Evolutionary conservation across 2,329 filamentous ascomycete species (phyloP).

Genomic region (Penicillium crustosum): DNA sequence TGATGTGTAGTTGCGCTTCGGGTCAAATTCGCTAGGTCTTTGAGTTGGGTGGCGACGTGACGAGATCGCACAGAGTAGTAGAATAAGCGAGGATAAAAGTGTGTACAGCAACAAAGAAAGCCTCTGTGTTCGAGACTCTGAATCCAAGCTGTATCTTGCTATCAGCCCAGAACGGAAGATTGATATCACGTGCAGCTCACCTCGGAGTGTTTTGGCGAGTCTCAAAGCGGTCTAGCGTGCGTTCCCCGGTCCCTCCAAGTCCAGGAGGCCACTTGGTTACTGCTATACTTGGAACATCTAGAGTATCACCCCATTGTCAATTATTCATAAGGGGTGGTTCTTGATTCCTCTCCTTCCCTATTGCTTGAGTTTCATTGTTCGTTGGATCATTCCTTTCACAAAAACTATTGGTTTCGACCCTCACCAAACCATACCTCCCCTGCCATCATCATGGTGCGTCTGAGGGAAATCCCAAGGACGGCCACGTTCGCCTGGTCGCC

Average conservation of each 20-base stretch:
- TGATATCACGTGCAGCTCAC: slow-evolving; percentile 37
- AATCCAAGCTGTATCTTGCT: slow-evolving; percentile 6
- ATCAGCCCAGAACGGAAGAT: slow-evolving; percentile 16
- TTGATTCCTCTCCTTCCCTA: slow-evolving; percentile 13
- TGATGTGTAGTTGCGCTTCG: slow-evolving; percentile 42
- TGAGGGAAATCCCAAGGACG: slow-evolving; percentile 94
- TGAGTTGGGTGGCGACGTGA: neutral
- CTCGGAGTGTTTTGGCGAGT: slow-evolving; percentile 36
- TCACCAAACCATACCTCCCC: slow-evolving; percentile 25
- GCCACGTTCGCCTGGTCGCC: slow-evolving; percentile 97
- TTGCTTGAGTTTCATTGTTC: slow-evolving; percentile 14
- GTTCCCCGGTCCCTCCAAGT: slow-evolving; percentile 34
- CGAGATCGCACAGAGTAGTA: neutral
- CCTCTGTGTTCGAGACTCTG: neutral
- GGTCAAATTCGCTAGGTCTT: too few relatives aligned
- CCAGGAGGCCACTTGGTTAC: slow-evolving; percentile 45
- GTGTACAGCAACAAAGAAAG: neutral
- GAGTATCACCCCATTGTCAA: slow-evolving; percentile 32
- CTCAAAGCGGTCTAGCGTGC: slow-evolving; percentile 31
- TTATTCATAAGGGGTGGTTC: slow-evolving; percentile 33
- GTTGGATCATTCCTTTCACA: slow-evolving; percentile 20
- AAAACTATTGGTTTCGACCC: slow-evolving; percentile 18
- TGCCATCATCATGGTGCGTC: slow-evolving; percentile 73
- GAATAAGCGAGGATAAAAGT: neutral
- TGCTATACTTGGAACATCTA: slow-evolving; percentile 23